Evolutionary conservation across 1,284 basidiomycete genomes (phyloP).

Genomic region (Papiliotrema fonsecae): DNA sequence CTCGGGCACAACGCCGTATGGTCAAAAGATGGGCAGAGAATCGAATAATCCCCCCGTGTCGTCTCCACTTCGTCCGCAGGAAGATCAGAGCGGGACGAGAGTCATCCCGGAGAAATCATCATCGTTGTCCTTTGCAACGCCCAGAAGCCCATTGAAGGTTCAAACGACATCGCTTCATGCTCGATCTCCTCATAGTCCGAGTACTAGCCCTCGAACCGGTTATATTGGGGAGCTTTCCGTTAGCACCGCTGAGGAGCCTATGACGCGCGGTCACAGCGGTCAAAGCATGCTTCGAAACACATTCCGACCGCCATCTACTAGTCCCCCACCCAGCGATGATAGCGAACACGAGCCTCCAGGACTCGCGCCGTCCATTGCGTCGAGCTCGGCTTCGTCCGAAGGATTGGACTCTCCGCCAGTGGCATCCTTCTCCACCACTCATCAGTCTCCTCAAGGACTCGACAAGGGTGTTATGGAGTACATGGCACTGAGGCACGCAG

Average conservation of each 20-base stretch:
- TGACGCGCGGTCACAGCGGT: background rate
- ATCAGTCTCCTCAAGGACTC: background rate
- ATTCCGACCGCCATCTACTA: background rate
- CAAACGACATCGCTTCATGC: slow-evolving; percentile 8
- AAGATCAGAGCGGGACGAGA: background rate
- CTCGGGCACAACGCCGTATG: background rate
- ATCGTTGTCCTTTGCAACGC: slow-evolving; percentile 31
- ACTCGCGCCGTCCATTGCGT: slow-evolving; percentile 31
- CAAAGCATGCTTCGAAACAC: background rate
- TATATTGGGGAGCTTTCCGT: background rate
- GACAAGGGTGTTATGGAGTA: slow-evolving; percentile 3
- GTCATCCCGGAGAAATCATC: slow-evolving; percentile 19
- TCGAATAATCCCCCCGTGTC: slow-evolving; percentile 5
- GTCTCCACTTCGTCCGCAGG: slow-evolving; percentile 9
- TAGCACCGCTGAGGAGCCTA: background rate
- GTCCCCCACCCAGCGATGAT: background rate
- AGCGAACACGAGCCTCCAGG: slow-evolving; percentile 20
- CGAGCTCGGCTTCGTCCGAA: slow-evolving; percentile 34
- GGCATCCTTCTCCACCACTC: background rate
- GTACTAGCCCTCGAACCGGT: slow-evolving; percentile 7
- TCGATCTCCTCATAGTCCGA: slow-evolving; percentile 5
- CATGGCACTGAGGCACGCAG: background rate
- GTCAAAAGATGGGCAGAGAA: background rate
- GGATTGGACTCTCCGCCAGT: slow-evolving; percentile 25
- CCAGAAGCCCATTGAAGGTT: slow-evolving; percentile 21